These are phyloP conservation scores for Vitis labrusca DNA, from an alignment of 164 flowering plant genomes.

Conservation along the genomic window DNA sequence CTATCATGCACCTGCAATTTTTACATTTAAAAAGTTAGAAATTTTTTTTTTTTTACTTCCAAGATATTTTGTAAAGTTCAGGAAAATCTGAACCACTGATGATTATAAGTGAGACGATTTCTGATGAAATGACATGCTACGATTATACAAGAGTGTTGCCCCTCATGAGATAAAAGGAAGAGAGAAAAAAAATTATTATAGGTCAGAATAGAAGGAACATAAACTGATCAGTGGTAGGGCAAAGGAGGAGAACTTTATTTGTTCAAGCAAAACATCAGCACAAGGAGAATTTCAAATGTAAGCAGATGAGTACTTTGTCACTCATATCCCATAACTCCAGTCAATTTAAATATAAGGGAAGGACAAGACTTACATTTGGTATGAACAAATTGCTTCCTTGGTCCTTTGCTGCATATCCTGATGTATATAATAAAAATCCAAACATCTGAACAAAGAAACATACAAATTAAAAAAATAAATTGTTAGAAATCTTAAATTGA, in stretches of 20 bases:
- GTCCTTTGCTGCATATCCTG: constrained; percentile 52
- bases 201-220: no score
- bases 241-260: neutral
- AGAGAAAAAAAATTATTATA: no score
- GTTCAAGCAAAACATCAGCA: no score
- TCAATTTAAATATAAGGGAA: neutral
- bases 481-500: constrained; percentile 2
- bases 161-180: neutral
- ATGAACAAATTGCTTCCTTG: constrained; percentile 53
- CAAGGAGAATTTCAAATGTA: no score
- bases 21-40: neutral
- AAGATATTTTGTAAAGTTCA: no score
- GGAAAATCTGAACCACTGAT: no score
- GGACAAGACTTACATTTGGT: constrained; percentile 52
- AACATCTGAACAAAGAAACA: constrained; percentile 53
- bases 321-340: no score
- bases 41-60: no score
- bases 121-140: no score
- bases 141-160: neutral
- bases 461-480: neutral
- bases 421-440: constrained; percentile 69
- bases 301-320: no score
- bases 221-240: no score
- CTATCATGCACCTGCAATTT: constrained; percentile 84
- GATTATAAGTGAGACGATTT: no score